phyloP scores from a whole-genome alignment of 2,329 filamentous ascomycete genomes.

The Eurotiales sp. region DNA sequence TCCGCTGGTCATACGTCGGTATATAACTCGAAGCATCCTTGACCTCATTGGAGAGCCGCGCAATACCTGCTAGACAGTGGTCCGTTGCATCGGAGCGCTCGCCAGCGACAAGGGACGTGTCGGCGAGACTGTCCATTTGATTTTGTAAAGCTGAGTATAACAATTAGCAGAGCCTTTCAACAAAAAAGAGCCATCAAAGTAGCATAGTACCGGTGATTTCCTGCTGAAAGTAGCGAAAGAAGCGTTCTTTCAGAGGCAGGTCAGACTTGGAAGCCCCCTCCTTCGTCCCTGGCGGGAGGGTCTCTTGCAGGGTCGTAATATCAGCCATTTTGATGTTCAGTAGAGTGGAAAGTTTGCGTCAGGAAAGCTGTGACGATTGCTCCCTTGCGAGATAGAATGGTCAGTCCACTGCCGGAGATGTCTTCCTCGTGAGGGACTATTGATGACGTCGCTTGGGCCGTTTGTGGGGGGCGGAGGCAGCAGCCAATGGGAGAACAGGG shows the following conservation, averaged over 20 bases:
- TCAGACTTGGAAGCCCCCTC: constrained; percentile 33
- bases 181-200: not conserved
- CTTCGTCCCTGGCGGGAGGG: constrained; percentile 30
- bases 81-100: constrained; percentile 80
- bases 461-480: too few species aligned
- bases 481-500: too few species aligned
- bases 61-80: constrained; percentile 73
- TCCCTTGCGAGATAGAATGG: not conserved
- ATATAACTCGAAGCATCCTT: constrained; percentile 78
- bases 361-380: not conserved
- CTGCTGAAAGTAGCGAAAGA: constrained; percentile 79
- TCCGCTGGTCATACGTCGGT: constrained; percentile 83
- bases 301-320: constrained; percentile 23
- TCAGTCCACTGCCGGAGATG: too few species aligned
- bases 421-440: constrained; percentile 10
- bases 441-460: constrained; percentile 20
- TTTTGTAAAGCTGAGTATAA: constrained; percentile 63
- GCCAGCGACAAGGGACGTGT: constrained; percentile 60
- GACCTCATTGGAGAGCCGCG: constrained; percentile 75
- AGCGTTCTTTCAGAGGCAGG: constrained; percentile 64
- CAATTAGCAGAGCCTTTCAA: not conserved
- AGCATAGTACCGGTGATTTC: constrained; percentile 62
- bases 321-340: constrained; percentile 28
- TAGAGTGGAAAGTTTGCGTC: not conserved
- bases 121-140: constrained; percentile 65